These are phyloP conservation scores for Colletotrichum tropicicola DNA, from an alignment of 2,329 filamentous ascomycete genomes.

Conservation along the genomic window DNA sequence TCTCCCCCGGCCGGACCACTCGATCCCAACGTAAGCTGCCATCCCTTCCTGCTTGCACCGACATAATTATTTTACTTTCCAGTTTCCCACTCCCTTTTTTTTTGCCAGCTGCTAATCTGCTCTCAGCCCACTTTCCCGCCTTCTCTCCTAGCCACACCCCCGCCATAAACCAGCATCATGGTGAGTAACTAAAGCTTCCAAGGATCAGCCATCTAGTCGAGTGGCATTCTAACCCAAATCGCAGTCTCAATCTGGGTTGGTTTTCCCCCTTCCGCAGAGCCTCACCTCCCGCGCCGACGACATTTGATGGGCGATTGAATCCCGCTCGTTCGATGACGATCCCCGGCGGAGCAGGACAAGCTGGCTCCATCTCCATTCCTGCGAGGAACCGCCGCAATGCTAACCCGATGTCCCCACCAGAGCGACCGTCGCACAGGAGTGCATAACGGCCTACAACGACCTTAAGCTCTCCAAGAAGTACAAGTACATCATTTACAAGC, in stretches of 20 bases:
- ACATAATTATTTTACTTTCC: conserved; percentile 1
- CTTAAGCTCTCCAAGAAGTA: conserved; percentile 83
- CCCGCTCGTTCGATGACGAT: conserved; percentile 26
- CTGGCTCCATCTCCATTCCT: conserved; percentile 21
- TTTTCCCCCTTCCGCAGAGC: conserved; percentile 39
- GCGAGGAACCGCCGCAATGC: conserved; percentile 21
- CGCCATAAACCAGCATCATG: conserved; percentile 46
- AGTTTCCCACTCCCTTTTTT: not conserved
- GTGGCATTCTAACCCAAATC: conserved; percentile 22
- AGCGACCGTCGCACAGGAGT: conserved; percentile 77
- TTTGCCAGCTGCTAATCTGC: conserved; percentile 23
- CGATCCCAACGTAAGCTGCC: conserved; percentile 21
- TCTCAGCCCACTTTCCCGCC: conserved; percentile 33
- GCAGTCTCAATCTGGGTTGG: conserved; percentile 76
- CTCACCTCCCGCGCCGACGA: conserved; percentile 9
- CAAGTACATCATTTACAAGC: conserved; percentile 91
- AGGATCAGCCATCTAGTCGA: conserved; percentile 17
- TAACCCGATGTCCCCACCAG: conserved; percentile 50
- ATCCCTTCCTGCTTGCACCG: not conserved
- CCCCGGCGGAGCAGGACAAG: conserved; percentile 27
- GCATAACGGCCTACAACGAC: conserved; percentile 78
- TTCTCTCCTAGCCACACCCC: conserved; percentile 31
- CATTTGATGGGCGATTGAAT: conserved; percentile 17
- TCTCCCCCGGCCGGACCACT: conserved; percentile 15
- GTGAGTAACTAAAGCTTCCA: conserved; percentile 42